These are phyloP conservation scores for Kluyveromyces aestuarii DNA, from an alignment of 805 yeast genomes.

Conservation along the genomic window DNA sequence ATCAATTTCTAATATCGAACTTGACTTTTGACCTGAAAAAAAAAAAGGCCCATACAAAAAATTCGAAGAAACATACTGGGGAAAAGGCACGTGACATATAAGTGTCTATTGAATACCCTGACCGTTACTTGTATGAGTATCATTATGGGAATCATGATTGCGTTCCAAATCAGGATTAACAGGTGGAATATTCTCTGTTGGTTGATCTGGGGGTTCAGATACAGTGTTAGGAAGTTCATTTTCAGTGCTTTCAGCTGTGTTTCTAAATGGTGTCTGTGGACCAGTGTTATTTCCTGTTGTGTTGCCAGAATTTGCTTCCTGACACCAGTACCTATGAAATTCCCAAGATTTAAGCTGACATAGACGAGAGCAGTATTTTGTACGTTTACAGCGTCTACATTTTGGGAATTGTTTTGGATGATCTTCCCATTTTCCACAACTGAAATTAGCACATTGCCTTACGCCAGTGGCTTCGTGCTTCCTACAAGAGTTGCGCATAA, in stretches of 20 bases:
- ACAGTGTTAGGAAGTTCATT: neutral
- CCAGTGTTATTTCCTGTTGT: slow-evolving; percentile 12
- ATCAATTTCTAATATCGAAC: no score
- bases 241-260: slow-evolving; percentile 1
- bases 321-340: slow-evolving; percentile 92
- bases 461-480: slow-evolving; percentile 82
- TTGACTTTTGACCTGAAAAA: no score
- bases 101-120: no score
- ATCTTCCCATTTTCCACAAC: slow-evolving; percentile 91
- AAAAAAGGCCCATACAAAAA: no score
- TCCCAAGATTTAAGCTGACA: slow-evolving; percentile 92
- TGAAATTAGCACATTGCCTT: slow-evolving; percentile 88
- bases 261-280: slow-evolving; percentile 11
- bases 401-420: slow-evolving; percentile 89
- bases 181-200: neutral
- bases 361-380: slow-evolving; percentile 87
- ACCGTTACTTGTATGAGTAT: no score
- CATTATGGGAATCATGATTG: no score
- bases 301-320: slow-evolving; percentile 32
- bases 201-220: neutral
- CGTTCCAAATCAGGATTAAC: no score
- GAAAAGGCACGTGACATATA: no score
- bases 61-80: no score
- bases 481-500: slow-evolving; percentile 91
- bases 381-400: slow-evolving; percentile 87